Conservation (phyloP, 1,284 basidiomycete genomes). For the Ustilago tritici region DNA sequence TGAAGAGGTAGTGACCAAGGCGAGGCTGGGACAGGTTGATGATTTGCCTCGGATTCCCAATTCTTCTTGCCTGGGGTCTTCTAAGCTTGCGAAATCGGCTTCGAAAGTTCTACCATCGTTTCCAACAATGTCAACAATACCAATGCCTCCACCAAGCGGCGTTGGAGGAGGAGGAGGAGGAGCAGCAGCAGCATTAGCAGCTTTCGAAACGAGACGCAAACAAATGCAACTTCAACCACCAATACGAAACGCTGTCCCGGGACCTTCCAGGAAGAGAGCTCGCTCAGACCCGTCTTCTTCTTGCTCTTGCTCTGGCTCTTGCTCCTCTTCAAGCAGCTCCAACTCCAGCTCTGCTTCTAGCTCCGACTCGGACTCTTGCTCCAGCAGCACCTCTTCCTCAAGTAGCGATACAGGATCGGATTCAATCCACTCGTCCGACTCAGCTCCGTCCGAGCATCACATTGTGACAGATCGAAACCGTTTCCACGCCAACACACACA, state of each 20-base stretch:
- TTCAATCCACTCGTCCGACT: conserved; percentile 3
- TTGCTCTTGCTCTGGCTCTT: no score
- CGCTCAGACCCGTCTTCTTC: conserved; percentile 4
- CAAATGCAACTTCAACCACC: conserved; percentile 8
- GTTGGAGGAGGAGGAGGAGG: neutral
- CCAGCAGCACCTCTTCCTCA: neutral
- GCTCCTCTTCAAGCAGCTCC: neutral
- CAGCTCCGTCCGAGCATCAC: neutral
- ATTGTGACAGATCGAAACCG: conserved; percentile 11
- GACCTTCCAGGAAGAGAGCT: neutral
- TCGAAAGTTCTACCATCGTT: neutral
- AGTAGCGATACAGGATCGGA: neutral
- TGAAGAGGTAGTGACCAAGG: neutral
- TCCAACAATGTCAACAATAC: conserved; percentile 21
- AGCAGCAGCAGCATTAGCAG: conserved; percentile 34
- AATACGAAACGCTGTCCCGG: neutral
- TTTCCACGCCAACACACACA: neutral
- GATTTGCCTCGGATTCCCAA: conserved; percentile 28
- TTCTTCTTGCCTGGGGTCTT: neutral
- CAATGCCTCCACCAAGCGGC: conserved; percentile 4
- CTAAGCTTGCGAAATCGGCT: neutral
- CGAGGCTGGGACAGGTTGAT: neutral
- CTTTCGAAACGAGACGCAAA: conserved; percentile 34
- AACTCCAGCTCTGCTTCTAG: conserved; percentile 11
- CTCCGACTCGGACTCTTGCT: conserved; percentile 2